phyloP scores from a whole-genome alignment of 768 basidiomycete genomes.

The Pleurotus citrinopileatus region DNA sequence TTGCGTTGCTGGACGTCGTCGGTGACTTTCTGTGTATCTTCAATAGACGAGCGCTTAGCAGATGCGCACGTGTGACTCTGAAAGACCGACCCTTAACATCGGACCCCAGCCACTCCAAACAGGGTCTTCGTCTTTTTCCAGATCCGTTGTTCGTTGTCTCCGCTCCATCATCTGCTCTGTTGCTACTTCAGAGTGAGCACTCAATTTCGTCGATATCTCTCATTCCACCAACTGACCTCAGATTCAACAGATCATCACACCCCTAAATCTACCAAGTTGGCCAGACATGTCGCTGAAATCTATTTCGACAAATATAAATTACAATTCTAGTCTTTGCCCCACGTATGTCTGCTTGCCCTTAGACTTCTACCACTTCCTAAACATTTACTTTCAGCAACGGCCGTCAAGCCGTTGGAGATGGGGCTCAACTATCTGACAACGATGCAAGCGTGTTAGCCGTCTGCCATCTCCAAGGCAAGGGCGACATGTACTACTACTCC shows the following conservation, averaged over 20 bases:
- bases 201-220: not conserved
- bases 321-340: slow-evolving; percentile 93
- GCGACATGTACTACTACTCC: slow-evolving; percentile 87
- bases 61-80: not conserved
- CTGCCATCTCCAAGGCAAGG: slow-evolving; percentile 77
- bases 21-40: slow-evolving; percentile 8
- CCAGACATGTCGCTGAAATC: slow-evolving; percentile 75
- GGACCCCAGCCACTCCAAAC: slow-evolving; percentile 1
- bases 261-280: slow-evolving; percentile 67
- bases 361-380: slow-evolving; percentile 15
- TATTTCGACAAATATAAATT: slow-evolving; percentile 70
- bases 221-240: not conserved
- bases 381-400: slow-evolving; percentile 67
- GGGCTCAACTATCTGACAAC: slow-evolving; percentile 81
- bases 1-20: not conserved
- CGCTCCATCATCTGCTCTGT: slow-evolving; percentile 12
- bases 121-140: not conserved
- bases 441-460: slow-evolving; percentile 82
- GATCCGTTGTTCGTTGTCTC: slow-evolving; percentile 1
- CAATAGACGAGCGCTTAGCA: not conserved
- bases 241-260: not conserved
- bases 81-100: slow-evolving; percentile 3
- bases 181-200: not conserved
- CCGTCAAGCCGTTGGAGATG: slow-evolving; percentile 96
- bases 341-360: slow-evolving; percentile 48